A percentile compares a stretch with the other conserved stretches of the same genome.
Evolutionary conservation across 371 early-diverging fungal species (phyloP).

Genomic region (Actinomortierella wolfii): DNA sequence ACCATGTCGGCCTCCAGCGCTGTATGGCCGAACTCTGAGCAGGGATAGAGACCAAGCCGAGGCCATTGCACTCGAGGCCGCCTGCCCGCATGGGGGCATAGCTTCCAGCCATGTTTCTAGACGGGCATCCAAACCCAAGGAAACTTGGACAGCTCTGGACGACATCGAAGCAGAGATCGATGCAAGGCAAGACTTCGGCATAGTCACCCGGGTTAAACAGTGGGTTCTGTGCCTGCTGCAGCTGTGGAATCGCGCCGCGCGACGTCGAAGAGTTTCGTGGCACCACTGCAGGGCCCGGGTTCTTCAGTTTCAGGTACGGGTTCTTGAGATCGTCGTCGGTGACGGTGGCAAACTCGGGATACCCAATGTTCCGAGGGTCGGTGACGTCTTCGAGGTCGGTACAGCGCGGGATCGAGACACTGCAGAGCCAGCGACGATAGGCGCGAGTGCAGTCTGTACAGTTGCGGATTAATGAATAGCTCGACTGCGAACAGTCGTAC

Average conservation of each 20-base stretch:
- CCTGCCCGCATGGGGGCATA: conserved; percentile 32
- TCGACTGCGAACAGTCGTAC: conserved; percentile 60
- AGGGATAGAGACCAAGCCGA: conserved; percentile 38
- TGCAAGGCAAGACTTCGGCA: conserved; percentile 65
- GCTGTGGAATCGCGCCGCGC: conserved; percentile 22
- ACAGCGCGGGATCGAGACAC: conserved; percentile 68
- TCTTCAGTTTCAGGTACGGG: conserved; percentile 35
- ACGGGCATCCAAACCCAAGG: conserved; percentile 64
- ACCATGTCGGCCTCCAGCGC: too few relatives aligned
- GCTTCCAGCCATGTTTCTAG: conserved; percentile 51
- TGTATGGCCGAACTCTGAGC: too few relatives aligned
- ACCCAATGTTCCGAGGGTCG: conserved; percentile 18
- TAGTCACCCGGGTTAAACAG: conserved; percentile 51
- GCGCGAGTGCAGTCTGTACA: conserved; percentile 64
- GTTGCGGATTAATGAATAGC: conserved; percentile 66
- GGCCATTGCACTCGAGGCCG: conserved; percentile 41
- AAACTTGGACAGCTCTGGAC: conserved; percentile 71
- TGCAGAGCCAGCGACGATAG: conserved; percentile 70
- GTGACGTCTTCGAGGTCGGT: conserved; percentile 45
- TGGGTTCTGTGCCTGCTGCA: conserved; percentile 18
- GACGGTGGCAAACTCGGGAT: conserved; percentile 1
- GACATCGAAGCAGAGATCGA: conserved; percentile 67
- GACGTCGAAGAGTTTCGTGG: conserved; percentile 40
- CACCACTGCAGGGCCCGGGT: conserved; percentile 37
- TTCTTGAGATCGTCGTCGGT: conserved; percentile 20